Evolutionary conservation across 345 rosid species (phyloP).

Genomic region (Anastatica hierochuntica): DNA sequence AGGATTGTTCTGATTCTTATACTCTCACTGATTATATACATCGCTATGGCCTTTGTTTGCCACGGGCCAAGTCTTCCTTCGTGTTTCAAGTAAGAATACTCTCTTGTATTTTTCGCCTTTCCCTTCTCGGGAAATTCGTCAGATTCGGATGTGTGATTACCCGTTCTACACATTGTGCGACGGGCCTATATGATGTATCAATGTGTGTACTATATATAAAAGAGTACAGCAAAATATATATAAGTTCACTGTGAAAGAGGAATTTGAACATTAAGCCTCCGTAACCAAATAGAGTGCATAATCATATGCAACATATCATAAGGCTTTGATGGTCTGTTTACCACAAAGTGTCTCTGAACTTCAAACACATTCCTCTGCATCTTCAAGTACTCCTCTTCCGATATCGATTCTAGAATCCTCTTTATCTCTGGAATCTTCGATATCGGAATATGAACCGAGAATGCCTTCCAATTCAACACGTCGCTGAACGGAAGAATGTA

Average conservation of each 20-base stretch:
- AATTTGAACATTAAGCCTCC: constrained; percentile 43
- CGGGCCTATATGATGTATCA: too few relatives aligned
- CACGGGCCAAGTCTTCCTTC: constrained; percentile 65
- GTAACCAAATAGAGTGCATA: constrained; percentile 57
- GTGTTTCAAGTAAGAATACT: constrained; percentile 45
- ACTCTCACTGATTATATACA: constrained; percentile 54
- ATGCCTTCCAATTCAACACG: constrained; percentile 32
- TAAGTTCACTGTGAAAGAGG: constrained; percentile 8
- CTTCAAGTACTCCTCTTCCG: constrained; percentile 22
- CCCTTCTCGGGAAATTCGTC: too few relatives aligned
- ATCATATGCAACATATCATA: constrained; percentile 57
- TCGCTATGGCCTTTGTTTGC: constrained; percentile 71
- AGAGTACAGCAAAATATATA: neutral
- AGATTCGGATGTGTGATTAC: too few relatives aligned
- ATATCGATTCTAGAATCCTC: constrained; percentile 29
- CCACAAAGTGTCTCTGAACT: constrained; percentile 38
- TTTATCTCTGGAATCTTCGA: constrained; percentile 38
- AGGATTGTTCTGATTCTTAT: constrained; percentile 57
- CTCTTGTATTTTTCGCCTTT: too few relatives aligned
- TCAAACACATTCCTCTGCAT: constrained; percentile 33
- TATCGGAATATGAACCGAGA: constrained; percentile 34
- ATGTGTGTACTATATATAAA: neutral
- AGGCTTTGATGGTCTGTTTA: constrained; percentile 52
- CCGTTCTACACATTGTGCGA: too few relatives aligned
- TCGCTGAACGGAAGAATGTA: constrained; percentile 31